Base-by-base conservation (phyloP, 1,139 yeast species). In the Yamadazyma sp. region DNA sequence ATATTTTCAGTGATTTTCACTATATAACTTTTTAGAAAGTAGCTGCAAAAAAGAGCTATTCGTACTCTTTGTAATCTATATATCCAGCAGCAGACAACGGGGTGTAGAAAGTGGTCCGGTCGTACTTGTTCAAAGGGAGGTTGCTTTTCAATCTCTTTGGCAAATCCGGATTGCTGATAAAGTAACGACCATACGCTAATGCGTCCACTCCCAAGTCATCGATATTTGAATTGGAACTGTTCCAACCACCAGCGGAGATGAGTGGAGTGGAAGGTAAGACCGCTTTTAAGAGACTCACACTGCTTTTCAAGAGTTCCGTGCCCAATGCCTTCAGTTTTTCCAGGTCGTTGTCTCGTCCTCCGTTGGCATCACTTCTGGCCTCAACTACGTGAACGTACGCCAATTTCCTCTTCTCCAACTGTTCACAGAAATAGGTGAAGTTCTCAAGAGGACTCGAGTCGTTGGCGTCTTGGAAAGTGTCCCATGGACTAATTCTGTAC, bases 121-220 rank as follows among this genome's bases (percentile, higher is more conserved):
- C 51, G 35, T 61, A 61, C 12, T 44, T 45, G 18, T 45, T 46
- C 27, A 54, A 42, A 13, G 47, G 40, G 8, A 33, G 22, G 9
- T 42, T 35, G 2, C 42, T 27, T 26, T 61, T 59, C 37, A 74
- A 49, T 41, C 75, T 59, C 15, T 57, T 51, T 11, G 67, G 62
- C 23, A 76, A 52, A 47, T 75, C 80, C 1, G 81, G 80, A 48
- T 73, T 76, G 16, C 78, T 53, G 28, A 72, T 71, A 47, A 61
- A 74, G 38, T 57, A 57, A 39, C 80, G 59, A 18, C 79, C 78
- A 42, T 70, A 61, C 1, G 70, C 78, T 34, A 72, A 57, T 35
- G 44, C 49, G 18, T 45, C 49, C 2, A 45, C 31, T 5, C 29
- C 34, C 11, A 37, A 16, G 17, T 32, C 40, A 10, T 35, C 35